A percentile compares a stretch with the other conserved stretches of the same genome.
These are phyloP conservation scores for Wickerhamomyces chambardii DNA, from an alignment of 805 yeast genomes.

Conservation along the genomic window DNA sequence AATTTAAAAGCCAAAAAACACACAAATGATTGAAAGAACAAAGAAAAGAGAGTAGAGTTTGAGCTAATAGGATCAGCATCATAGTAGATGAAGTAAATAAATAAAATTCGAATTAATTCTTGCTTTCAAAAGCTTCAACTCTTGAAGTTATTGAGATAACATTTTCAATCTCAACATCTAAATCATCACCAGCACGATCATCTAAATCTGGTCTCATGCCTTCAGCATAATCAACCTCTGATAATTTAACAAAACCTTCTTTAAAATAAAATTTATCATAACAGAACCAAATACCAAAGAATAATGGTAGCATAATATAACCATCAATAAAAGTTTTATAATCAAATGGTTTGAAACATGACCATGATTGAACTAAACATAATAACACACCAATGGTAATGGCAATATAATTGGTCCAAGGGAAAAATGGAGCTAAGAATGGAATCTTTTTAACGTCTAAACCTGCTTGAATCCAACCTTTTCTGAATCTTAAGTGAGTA, in stretches of 20 bases:
- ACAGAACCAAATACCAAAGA: conserved; percentile 30
- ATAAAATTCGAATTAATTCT: too few species aligned
- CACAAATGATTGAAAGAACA: too few species aligned
- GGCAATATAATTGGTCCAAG: conserved; percentile 26
- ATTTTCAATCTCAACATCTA: background rate
- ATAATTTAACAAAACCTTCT: conserved; percentile 23
- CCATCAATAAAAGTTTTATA: conserved; percentile 43
- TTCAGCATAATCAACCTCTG: conserved; percentile 36
- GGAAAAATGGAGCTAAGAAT: conserved; percentile 50
- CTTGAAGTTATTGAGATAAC: conserved; percentile 23
- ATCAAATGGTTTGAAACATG: conserved; percentile 32
- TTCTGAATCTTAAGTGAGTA: conserved; percentile 57
- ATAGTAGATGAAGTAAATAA: conserved; percentile 23
- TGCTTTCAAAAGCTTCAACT: conserved; percentile 15
- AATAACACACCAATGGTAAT: conserved; percentile 24
- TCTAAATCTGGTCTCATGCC: conserved; percentile 31
- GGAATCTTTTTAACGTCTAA: conserved; percentile 58
- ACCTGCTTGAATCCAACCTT: conserved; percentile 46
- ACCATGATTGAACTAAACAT: conserved; percentile 35
- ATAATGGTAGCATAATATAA: conserved; percentile 49
- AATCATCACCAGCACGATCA: background rate
- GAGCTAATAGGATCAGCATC: too few species aligned
- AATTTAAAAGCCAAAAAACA: too few species aligned
- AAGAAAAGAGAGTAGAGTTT: too few species aligned
- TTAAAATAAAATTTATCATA: conserved; percentile 28